These are phyloP conservation scores for Amoeboaphelidium protococcarum DNA, from an alignment of 371 early-diverging fungal genomes.

Conservation along the genomic window DNA sequence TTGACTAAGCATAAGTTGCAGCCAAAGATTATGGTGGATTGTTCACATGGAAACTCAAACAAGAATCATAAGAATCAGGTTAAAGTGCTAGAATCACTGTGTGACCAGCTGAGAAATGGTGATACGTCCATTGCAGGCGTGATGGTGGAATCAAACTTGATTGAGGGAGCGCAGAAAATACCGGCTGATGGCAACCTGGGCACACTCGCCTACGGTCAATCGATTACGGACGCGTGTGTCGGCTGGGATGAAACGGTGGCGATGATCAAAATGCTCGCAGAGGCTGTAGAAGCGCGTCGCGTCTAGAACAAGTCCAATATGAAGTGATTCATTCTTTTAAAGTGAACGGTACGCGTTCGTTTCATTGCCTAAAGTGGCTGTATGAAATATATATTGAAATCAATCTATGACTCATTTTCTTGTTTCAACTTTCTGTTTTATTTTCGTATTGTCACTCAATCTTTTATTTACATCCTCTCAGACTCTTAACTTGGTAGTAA, in stretches of 20 bases:
- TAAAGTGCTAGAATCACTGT: slow-evolving; percentile 26
- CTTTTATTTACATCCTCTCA: too few relatives aligned
- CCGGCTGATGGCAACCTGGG: slow-evolving; percentile 22
- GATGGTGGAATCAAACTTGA: slow-evolving; percentile 76
- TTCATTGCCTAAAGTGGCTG: too few relatives aligned
- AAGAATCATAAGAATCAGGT: slow-evolving; percentile 54
- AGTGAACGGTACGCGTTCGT: too few relatives aligned
- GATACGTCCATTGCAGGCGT: slow-evolving; percentile 42
- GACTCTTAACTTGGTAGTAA: too few relatives aligned
- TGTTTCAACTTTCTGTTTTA: too few relatives aligned
- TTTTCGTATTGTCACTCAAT: too few relatives aligned
- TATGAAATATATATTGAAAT: too few relatives aligned
- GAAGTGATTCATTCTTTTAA: too few relatives aligned
- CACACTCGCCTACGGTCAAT: slow-evolving; percentile 44
- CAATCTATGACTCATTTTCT: too few relatives aligned
- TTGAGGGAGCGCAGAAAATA: slow-evolving; percentile 49
- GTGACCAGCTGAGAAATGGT: slow-evolving; percentile 35
- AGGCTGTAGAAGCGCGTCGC: slow-evolving; percentile 12
- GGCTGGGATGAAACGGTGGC: slow-evolving; percentile 41
- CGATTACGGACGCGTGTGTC: slow-evolving; percentile 62
- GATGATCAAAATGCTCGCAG: slow-evolving; percentile 34
- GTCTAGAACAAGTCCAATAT: too few relatives aligned
- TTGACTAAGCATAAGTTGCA: slow-evolving; percentile 30
- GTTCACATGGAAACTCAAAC: slow-evolving; percentile 63
- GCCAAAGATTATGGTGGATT: slow-evolving; percentile 64